Evolutionary conservation across 306 rosid genomes (phyloP), one percentile per base, ranked within the genome.

Genomic region (Cicer bijugum): DNA sequence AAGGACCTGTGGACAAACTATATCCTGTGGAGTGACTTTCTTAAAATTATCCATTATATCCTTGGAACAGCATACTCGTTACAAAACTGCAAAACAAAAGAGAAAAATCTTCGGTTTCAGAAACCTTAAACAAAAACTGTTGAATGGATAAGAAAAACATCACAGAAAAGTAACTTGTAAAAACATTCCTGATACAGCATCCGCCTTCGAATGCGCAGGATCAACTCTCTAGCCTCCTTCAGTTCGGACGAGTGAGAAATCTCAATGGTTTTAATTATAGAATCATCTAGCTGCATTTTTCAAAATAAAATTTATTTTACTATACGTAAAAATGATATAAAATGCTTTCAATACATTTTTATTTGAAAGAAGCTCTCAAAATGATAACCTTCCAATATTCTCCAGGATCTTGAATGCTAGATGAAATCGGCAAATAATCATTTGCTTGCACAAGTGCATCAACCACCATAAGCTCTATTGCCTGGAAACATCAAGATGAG

Each of bases 11-110:
- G 97, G 84, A 74, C 98, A 94, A 82, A 89, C 86, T 79, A 94
- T 94, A 79, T 94, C 98, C 84, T 88, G 90, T 10, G 97, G 89
- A 44, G 97, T 94, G 78, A 91, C 92, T 19, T 87, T 86, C 85
- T 87, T 91, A 78, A 89, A 91, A 71, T 89, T 73, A 43, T 89
- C 92, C 70, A 91, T 67, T 83, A 83, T 85, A 75, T 89, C 88
- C 85, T 94, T 12, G 97, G 98, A 60, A 94, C 95, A n/a, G 97
- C 85, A 88, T 94, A 94, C 76, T 91, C 96, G 33, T 91, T 94
- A 78, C 97, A 91, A 58, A 91, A 94, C 98, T 94, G 88, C 79
- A 82, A 81, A 40, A 68, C 23, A 43, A 76, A 53, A 53, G 35
- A 55, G 58, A 19, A 63, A 28, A 12, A 17, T 73, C 59, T 12